Evolutionary conservation across 129 eudicot species (phyloP), one percentile per base, ranked within the genome.

Genomic region (Flaveria brownii): DNA sequence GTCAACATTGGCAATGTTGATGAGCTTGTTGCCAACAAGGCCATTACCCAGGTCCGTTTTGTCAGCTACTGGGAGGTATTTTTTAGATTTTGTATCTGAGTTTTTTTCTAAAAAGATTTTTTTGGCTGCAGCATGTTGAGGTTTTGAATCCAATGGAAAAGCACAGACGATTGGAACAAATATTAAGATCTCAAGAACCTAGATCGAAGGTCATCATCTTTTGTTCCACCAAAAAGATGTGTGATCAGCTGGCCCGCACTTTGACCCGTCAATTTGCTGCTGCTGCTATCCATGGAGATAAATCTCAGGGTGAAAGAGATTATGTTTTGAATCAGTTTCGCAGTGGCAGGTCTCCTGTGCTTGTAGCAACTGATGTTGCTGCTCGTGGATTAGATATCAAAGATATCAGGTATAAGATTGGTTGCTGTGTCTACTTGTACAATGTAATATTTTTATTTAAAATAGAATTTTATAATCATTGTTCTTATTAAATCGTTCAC

Each of bases 301-400:
- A 94, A 75, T 88, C 91, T 71, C 98, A 94, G 74, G 82, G 88
- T 25, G 98, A 94, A 50, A 84, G 98, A 78, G 98, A 94, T 80
- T 75, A 85, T 62, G 98, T 94, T 60, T 69, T 94, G 87, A 91
- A 83, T 61, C 93, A 94, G 68, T 94, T 94, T 42, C 92, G 97
- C n/a, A 74, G 80, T 56, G 98, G 98, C 73, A 91, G 84, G 77
- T 88, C 97, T 78, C 97, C 98, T 0, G 81, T 94, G 56, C 97
- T 94, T 54, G 98, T 94, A 3, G 98, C 98, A 41, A 94, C 98
- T 23, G 98, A 94, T 83, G 98, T 94, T 81, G 98, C 98, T 56
- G 98, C 98, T 13, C 96, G 98, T 72, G 98, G 98, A 63, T 77
- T 94, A 74, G 98, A 94, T 74, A 72, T 94, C 64, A 94, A 94